Percentiles rank a stretch among this genome's conserved stretches.
Conservation (phyloP, 139 green algal species). For the Chlorella sp. region DNA sequence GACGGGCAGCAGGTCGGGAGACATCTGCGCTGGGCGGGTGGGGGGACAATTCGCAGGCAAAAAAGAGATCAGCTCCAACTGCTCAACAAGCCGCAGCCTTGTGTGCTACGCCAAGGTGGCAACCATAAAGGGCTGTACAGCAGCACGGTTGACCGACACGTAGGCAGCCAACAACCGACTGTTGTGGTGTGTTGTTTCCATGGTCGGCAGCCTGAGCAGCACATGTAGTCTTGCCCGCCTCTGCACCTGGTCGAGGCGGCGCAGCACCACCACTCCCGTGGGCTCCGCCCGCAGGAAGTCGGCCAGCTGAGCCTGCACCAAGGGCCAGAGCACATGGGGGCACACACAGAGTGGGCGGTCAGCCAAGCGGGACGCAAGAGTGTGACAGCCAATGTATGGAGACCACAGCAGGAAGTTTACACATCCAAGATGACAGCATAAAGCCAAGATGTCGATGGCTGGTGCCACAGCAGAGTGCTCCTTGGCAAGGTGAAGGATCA, state of each 20-base stretch:
- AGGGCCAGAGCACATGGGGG: too few species aligned
- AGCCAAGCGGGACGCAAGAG: neutral
- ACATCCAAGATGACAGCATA: too few species aligned
- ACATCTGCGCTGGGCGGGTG: constrained; percentile 1
- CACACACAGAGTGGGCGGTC: neutral
- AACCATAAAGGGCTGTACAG: neutral
- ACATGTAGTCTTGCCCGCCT: too few species aligned
- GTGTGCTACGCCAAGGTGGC: neutral
- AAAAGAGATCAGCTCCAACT: neutral
- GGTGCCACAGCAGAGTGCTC: too few species aligned
- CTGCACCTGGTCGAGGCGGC: constrained; percentile 24
- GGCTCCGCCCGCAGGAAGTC: constrained; percentile 19
- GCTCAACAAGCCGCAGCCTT: neutral
- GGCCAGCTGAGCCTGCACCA: constrained; percentile 23
- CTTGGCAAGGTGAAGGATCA: neutral
- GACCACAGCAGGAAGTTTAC: too few species aligned
- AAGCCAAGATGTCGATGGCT: too few species aligned
- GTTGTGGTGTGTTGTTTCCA: too few species aligned
- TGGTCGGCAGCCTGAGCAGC: too few species aligned
- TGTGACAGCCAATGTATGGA: neutral
- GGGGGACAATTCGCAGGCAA: neutral
- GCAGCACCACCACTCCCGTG: constrained; percentile 35
- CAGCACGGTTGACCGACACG: neutral
- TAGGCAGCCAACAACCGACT: neutral
- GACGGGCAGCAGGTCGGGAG: constrained; percentile 32